Evolutionary conservation across 306 rosid species (phyloP).

Genomic region (Sophora flavescens): DNA sequence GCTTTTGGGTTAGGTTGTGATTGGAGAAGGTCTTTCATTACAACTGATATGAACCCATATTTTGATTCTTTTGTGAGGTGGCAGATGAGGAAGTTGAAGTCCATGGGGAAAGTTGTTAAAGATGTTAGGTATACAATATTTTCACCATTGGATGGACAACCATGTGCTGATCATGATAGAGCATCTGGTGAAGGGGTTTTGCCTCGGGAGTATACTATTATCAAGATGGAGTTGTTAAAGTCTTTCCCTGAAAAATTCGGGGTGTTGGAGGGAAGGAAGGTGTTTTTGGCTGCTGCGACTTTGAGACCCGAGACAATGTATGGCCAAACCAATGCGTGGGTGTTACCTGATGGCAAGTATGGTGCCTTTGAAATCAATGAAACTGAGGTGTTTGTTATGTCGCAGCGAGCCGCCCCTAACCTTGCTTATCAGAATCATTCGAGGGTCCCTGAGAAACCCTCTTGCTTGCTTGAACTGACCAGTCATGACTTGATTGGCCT

Average conservation of each 20-base stretch:
- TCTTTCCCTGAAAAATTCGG: slow-evolving; percentile 78
- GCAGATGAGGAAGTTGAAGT: slow-evolving; percentile 94
- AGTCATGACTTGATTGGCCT: slow-evolving; percentile 94
- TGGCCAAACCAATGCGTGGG: slow-evolving; percentile 99
- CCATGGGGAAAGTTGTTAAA: slow-evolving; percentile 87
- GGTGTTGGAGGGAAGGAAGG: slow-evolving; percentile 75
- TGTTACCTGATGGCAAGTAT: slow-evolving; percentile 88
- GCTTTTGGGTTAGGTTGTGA: slow-evolving; percentile 95
- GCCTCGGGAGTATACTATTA: slow-evolving; percentile 90
- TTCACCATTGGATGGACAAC: slow-evolving; percentile 94
- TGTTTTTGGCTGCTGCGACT: slow-evolving; percentile 89
- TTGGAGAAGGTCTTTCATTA: slow-evolving; percentile 93
- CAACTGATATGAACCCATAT: slow-evolving; percentile 79
- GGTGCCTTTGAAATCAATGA: slow-evolving; percentile 92
- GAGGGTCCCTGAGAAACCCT: slow-evolving; percentile 72
- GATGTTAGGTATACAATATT: slow-evolving; percentile 88
- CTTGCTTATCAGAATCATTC: slow-evolving; percentile 89
- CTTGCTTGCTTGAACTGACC: slow-evolving; percentile 76
- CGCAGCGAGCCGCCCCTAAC: slow-evolving; percentile 85
- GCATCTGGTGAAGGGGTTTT: slow-evolving; percentile 97
- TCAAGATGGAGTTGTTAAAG: slow-evolving; percentile 82
- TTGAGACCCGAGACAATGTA: slow-evolving; percentile 98
- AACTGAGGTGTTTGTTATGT: slow-evolving; percentile 72
- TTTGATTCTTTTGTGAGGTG: slow-evolving; percentile 86
- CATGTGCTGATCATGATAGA: slow-evolving; percentile 97